Evolutionary conservation across 1,139 yeast genomes (phyloP), one percentile per base, ranked within the genome.

Genomic region (Groenewaldozyma sp.): DNA sequence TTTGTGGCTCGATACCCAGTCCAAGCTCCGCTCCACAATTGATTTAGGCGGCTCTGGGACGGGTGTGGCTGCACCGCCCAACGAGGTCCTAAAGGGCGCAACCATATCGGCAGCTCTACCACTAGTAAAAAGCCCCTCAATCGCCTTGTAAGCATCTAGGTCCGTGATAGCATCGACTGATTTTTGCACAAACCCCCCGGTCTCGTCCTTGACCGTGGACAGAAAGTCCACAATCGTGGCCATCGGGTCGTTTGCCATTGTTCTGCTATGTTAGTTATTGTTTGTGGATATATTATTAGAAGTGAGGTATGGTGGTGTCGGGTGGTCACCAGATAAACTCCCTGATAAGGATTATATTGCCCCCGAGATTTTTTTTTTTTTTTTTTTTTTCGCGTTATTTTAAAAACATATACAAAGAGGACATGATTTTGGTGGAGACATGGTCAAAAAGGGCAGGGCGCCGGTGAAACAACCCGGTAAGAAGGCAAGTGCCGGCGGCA

Each of bases 41-140:
- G 54, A 40, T 6, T 50, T 43, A 2, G 57, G 55, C 13, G 60
- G 56, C 31, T 53, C 50, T 4, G 60, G 55, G 17, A 58, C 56
- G 2, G 54, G 45, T n/a, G n/a, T n/a, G n/a, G n/a, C n/a, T 3
- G 45, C 28, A 6, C 37, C 28, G 3, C 24, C 28, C 26, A 36
- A 35, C n/a, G 33, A 18, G n/a, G 22, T 4, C 31, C 17, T 27
- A 11, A 27, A 27, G 6, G 31, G 5, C 17, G 31, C 11, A 16
- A 38, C 39, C n/a, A 33, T 18, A 10, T 26, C 28, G 20, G 32
- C 35, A 4, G 37, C 32, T 19, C 34, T 33, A 14, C 34, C 39
- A 20, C 48, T 42, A 27, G 32, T 41, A 28, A 48, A 37, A 11
- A 46, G 16, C 6, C 41, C 43, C 28, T 45, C 48, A 6, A 49